Evolutionary conservation across 1,284 basidiomycete genomes (phyloP).

Genomic region (Trichosporon asahii): DNA sequence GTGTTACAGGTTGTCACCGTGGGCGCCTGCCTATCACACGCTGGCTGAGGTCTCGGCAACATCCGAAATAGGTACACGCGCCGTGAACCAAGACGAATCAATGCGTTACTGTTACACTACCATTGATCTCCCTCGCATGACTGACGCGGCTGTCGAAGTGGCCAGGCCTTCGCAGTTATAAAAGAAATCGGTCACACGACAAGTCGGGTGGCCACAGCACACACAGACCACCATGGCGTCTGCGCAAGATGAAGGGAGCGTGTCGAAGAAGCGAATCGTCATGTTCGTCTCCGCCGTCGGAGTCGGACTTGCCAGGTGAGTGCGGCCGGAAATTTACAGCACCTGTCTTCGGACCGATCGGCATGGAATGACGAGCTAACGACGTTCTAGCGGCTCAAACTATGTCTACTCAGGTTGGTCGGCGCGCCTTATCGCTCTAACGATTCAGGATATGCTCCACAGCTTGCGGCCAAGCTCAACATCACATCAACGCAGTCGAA

Average conservation of each 20-base stretch:
- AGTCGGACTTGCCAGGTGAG: slow-evolving; percentile 25
- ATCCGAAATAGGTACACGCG: neutral
- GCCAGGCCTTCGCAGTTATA: neutral
- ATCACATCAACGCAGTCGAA: slow-evolving; percentile 73
- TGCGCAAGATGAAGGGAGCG: neutral
- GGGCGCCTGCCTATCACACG: neutral
- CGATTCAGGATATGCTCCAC: slow-evolving; percentile 68
- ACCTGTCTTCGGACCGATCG: neutral
- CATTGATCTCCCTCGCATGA: neutral
- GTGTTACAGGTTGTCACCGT: slow-evolving; percentile 3
- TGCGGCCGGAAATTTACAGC: neutral
- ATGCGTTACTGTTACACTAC: neutral
- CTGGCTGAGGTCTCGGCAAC: neutral
- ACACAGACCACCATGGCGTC: neutral
- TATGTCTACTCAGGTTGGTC: slow-evolving; percentile 56
- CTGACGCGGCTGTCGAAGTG: neutral
- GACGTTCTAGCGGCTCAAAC: slow-evolving; percentile 58
- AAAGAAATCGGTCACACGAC: neutral
- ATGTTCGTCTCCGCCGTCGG: slow-evolving; percentile 22
- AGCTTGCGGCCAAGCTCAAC: slow-evolving; percentile 65
- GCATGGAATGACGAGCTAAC: neutral
- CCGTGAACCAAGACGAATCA: neutral
- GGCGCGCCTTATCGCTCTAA: slow-evolving; percentile 3
- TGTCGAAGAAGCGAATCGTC: slow-evolving; percentile 11
- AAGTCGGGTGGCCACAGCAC: neutral